Conservation (phyloP, 176 grass and related monocot species). For the Carex littledalei region DNA sequence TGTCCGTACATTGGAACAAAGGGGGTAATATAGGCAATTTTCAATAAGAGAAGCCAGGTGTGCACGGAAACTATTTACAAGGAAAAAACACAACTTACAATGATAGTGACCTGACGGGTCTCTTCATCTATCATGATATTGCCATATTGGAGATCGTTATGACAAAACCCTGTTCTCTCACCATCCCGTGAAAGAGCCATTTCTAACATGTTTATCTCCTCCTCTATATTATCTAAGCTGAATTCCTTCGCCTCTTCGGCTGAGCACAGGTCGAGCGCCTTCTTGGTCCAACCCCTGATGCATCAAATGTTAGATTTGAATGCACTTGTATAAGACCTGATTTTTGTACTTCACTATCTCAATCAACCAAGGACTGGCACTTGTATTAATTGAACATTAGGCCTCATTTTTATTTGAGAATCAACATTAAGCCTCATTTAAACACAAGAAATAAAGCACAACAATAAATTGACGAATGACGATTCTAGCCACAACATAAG, state of each 20-base stretch:
- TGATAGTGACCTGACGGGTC: constrained; percentile 79
- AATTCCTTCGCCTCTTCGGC: constrained; percentile 46
- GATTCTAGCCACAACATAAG: neutral
- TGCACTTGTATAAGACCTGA: neutral
- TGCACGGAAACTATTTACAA: neutral
- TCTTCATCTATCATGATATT: constrained; percentile 98
- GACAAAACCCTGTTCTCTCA: constrained; percentile 66
- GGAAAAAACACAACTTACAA: constrained; percentile 6
- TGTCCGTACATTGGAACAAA: neutral
- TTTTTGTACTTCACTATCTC: neutral
- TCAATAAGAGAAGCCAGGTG: neutral
- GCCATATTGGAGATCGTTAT: constrained; percentile 93
- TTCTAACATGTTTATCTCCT: constrained; percentile 64
- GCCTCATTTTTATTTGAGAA: neutral
- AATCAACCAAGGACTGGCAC: neutral
- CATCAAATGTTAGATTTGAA: neutral
- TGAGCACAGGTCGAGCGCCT: constrained; percentile 47
- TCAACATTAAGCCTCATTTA: neutral
- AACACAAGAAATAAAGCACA: neutral
- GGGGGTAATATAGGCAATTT: neutral
- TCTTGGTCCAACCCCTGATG: constrained; percentile 50
- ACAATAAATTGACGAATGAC: neutral
- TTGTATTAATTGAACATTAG: neutral
- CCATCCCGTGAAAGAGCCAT: constrained; percentile 23
- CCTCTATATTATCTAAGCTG: constrained; percentile 37